Evolutionary conservation across 176 grass and related monocot species (phyloP), one percentile per base, ranked within the genome.

Genomic region (Olyra latifolia): DNA sequence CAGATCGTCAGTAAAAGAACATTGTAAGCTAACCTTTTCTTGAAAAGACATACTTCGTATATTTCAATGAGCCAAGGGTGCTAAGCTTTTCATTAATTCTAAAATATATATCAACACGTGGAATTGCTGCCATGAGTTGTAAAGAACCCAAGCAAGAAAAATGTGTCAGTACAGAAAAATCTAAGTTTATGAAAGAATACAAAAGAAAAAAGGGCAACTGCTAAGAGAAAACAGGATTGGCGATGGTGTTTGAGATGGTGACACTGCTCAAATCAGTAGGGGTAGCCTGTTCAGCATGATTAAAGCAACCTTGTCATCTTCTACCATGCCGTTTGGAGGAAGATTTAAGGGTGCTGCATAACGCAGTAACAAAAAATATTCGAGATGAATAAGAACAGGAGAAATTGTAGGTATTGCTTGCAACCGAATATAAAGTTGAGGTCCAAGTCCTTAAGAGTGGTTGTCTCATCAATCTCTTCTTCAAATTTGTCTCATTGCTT

Each of bases 51-150:
- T 82, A 98, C 95, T 93, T 98, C 83, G 73, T 82, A 60, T 90
- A 98, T 70, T 90, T 92, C 76, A 94, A 61, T 78, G 90, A 81
- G 49, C 92, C 92, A 87, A 98, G 81, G 68, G 95, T 81, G 76
- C 84, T 88, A 89, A 94, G 92, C 77, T 94, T 98, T 76, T 89
- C 88, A 82, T 98, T 98, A 48, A 98, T 94, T 86, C 88, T 91
- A 69, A 94, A 94, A 74, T 94, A 92, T 67, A 93, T 86, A 55
- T 98, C 95, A 8, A 83, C 82, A 29, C 89, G 84, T 42, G 95
- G 95, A 83, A 98, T 92, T 68, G 91, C 91, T 74, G 92, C 79
- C 69, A 98, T 81, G 67, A 98, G 92, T 92, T 98, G 88, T 69
- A 73, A 75, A 86, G 50, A 71, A 81, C 19, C 9, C 47, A 82